phyloP scores from a whole-genome alignment of 257 asterid species.

The Nicotiana undulata region DNA sequence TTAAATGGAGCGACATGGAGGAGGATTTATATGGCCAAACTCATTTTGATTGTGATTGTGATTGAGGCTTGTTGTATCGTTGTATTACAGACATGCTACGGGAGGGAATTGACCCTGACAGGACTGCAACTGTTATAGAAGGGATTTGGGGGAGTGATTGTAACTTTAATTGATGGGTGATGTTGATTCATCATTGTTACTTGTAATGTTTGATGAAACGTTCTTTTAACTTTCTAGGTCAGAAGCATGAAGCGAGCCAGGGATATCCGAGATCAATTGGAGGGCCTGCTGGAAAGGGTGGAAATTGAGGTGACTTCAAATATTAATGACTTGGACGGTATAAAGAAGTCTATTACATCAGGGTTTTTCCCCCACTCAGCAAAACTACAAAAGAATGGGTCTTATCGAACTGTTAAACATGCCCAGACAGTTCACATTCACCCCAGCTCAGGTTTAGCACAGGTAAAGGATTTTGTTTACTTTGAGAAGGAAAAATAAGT shows the following conservation, averaged over 20 bases:
- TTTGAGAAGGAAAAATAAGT: neutral
- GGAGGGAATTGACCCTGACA: neutral
- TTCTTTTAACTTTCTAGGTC: slow-evolving; percentile 41
- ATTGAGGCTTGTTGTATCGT: neutral
- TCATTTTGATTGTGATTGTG: neutral
- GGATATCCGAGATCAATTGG: slow-evolving; percentile 92
- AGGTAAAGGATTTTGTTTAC: slow-evolving; percentile 27
- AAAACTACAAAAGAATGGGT: slow-evolving; percentile 72
- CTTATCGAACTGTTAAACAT: slow-evolving; percentile 76
- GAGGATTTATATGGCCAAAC: neutral
- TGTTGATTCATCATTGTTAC: neutral
- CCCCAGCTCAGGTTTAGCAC: slow-evolving; percentile 89
- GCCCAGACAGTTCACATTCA: slow-evolving; percentile 86
- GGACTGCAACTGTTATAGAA: neutral
- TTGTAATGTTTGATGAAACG: neutral
- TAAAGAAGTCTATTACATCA: slow-evolving; percentile 72
- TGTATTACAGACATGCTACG: neutral
- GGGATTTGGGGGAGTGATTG: neutral
- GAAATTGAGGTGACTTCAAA: slow-evolving; percentile 70
- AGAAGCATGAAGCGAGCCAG: slow-evolving; percentile 96
- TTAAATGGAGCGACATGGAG: neutral
- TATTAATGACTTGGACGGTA: slow-evolving; percentile 48
- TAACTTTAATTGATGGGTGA: neutral
- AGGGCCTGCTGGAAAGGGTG: slow-evolving; percentile 80
- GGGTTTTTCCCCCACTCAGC: slow-evolving; percentile 89